Evolutionary conservation across 2,329 filamentous ascomycete species (phyloP).

Genomic region (Ilyonectria robusta): DNA sequence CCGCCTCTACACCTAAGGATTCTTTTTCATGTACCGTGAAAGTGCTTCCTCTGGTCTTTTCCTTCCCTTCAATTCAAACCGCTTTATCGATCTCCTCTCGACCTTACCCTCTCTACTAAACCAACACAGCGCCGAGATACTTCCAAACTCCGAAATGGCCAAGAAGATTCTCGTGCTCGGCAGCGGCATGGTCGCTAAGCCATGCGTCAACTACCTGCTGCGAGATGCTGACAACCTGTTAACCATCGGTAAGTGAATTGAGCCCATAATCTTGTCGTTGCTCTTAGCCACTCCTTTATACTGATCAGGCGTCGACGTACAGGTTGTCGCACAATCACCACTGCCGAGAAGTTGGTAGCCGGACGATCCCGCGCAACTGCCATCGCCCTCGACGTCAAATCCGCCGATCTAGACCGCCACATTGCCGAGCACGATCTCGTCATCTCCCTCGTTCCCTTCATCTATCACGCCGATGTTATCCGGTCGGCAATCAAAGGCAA

Average conservation of each 20-base stretch:
- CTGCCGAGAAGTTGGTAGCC: constrained; percentile 9
- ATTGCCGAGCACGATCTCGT: constrained; percentile 40
- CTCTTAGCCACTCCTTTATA: background rate
- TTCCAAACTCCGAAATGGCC: background rate
- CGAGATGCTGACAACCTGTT: constrained; percentile 27
- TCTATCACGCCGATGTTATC: constrained; percentile 64
- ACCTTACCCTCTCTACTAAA: too few species aligned
- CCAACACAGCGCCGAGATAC: too few species aligned
- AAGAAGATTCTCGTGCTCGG: constrained; percentile 37
- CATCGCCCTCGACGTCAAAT: constrained; percentile 37
- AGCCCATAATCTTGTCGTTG: background rate
- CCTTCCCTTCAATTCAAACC: too few species aligned
- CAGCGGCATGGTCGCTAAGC: constrained; percentile 37
- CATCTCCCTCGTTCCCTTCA: constrained; percentile 45
- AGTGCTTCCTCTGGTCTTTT: too few species aligned
- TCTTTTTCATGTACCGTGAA: too few species aligned
- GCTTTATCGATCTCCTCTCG: too few species aligned
- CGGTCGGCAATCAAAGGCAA: constrained; percentile 78
- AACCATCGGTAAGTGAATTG: constrained; percentile 29
- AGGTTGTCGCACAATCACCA: constrained; percentile 32
- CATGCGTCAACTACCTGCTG: constrained; percentile 39
- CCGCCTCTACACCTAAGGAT: too few species aligned
- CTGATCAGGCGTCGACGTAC: too few species aligned
- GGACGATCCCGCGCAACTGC: constrained; percentile 9
- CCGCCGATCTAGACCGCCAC: constrained; percentile 30